Conservation (phyloP, 2,329 filamentous ascomycete species). For the Pseudocercospora musae region DNA sequence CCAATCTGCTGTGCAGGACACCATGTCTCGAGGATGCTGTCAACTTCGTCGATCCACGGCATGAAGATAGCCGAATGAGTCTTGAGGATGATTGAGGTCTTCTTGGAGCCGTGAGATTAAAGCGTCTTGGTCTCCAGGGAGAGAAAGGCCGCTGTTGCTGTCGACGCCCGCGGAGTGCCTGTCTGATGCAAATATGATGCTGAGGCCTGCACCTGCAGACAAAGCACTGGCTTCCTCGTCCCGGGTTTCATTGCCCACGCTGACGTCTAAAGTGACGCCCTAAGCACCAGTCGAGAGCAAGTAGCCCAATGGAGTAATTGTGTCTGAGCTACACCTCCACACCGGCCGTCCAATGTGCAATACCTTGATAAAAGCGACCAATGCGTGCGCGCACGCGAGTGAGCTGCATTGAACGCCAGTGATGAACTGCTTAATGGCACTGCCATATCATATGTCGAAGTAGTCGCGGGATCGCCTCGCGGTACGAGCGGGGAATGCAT, state of each 20-base stretch:
- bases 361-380: background rate
- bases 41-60: conserved; percentile 18
- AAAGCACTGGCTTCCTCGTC: background rate
- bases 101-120: conserved; percentile 3
- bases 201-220: conserved; percentile 5
- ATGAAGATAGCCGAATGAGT: conserved; percentile 13
- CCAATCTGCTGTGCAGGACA: conserved; percentile 76
- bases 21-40: conserved; percentile 18
- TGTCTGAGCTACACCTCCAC: background rate
- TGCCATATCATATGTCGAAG: background rate
- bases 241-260: conserved; percentile 1
- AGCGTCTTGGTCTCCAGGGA: conserved; percentile 9
- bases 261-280: conserved; percentile 7
- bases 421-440: background rate
- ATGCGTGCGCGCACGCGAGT: background rate
- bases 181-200: conserved; percentile 12
- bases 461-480: background rate
- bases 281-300: conserved; percentile 14
- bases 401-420: background rate
- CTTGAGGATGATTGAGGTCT: conserved; percentile 6
- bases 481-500: background rate
- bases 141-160: conserved; percentile 1
- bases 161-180: conserved; percentile 9
- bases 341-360: conserved; percentile 3
- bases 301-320: conserved; percentile 12